Conservation (phyloP, 192 early-diverging fungal species). For the Umbelopsis vinacea region DNA sequence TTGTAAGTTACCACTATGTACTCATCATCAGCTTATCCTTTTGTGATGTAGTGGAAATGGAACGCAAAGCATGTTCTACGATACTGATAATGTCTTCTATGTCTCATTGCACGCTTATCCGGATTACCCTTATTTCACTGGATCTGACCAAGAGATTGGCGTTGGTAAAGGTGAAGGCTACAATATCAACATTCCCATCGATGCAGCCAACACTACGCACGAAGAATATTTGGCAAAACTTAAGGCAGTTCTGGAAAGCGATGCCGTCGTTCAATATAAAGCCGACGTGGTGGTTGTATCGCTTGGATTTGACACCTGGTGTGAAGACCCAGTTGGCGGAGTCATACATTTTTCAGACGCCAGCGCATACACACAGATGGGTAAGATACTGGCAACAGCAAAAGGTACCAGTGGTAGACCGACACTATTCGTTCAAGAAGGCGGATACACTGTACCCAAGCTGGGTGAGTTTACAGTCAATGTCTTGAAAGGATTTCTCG, state of each 20-base stretch:
- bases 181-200: conserved; percentile 70
- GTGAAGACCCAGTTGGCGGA: conserved; percentile 55
- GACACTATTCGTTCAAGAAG: conserved; percentile 59
- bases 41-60: conserved; percentile 52
- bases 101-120: conserved; percentile 61
- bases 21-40: neutral
- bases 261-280: conserved; percentile 48
- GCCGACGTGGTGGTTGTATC: conserved; percentile 66
- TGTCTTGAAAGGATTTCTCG: conserved; percentile 49
- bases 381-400: conserved; percentile 35
- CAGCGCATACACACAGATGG: conserved; percentile 44
- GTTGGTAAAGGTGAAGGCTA: conserved; percentile 65
- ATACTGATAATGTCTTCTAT: conserved; percentile 61
- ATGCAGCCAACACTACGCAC: conserved; percentile 53
- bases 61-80: conserved; percentile 60
- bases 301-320: conserved; percentile 69
- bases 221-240: conserved; percentile 59
- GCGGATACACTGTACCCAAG: conserved; percentile 57
- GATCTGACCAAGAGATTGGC: conserved; percentile 56
- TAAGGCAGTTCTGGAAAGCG: conserved; percentile 41
- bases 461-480: conserved; percentile 51
- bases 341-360: conserved; percentile 42
- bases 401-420: conserved; percentile 38
- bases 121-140: conserved; percentile 72
- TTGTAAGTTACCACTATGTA: neutral